Evolutionary conservation across 768 basidiomycete genomes (phyloP).

Genomic region (Daedaleopsis nitida): DNA sequence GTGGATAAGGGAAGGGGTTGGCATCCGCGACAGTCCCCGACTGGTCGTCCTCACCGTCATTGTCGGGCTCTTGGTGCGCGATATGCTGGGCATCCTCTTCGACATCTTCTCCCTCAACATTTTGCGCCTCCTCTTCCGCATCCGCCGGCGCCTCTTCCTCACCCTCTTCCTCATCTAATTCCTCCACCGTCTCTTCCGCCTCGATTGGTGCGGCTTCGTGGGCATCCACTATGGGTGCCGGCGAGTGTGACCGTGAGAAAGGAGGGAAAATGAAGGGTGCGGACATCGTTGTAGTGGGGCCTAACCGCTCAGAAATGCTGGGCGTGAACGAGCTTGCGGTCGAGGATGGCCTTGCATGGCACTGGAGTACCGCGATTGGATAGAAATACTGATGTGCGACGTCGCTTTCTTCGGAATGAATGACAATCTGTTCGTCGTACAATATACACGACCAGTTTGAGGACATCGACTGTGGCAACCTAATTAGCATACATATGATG

Average conservation of each 20-base stretch:
- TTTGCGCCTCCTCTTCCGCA: neutral
- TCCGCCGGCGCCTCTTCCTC: neutral
- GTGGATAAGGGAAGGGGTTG: conserved; percentile 67
- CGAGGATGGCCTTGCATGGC: conserved; percentile 26
- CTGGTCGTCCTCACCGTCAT: conserved; percentile 1
- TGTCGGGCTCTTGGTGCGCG: neutral
- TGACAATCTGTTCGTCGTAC: conserved; percentile 65
- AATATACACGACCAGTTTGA: conserved; percentile 81
- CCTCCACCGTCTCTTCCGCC: neutral
- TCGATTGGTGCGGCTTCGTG: neutral
- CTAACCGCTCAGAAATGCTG: conserved; percentile 24
- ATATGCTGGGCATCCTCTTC: neutral
- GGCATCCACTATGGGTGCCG: neutral
- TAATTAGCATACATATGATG: conserved; percentile 1
- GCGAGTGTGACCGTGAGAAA: conserved; percentile 4
- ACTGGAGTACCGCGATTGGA: conserved; percentile 44
- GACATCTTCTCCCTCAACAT: neutral
- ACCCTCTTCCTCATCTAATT: neutral
- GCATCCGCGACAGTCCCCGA: conserved; percentile 25
- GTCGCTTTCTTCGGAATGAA: conserved; percentile 72
- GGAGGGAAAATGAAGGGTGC: conserved; percentile 29
- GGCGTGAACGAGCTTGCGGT: conserved; percentile 22
- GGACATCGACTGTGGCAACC: conserved; percentile 49
- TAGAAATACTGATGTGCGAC: conserved; percentile 72
- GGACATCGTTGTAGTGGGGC: conserved; percentile 22